Conservation (phyloP, 148 eudicot species). For the Heliamphora exappendiculata region DNA sequence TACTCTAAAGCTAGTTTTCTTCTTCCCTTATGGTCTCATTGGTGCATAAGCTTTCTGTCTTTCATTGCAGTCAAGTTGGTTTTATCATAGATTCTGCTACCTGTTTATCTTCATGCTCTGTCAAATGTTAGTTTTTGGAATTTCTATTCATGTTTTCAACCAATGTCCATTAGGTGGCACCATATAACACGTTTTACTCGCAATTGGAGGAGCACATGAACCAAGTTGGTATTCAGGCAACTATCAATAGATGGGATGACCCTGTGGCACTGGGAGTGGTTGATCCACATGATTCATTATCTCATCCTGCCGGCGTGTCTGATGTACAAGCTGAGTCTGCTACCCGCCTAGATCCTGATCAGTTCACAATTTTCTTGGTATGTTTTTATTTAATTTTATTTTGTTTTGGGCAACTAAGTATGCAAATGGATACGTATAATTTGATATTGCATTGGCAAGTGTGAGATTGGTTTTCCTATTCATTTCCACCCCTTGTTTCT, state of each 20-base stretch:
- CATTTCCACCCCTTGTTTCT: neutral
- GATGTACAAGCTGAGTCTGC: constrained; percentile 97
- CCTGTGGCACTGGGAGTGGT: constrained; percentile 78
- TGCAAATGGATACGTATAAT: neutral
- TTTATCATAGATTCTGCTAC: neutral
- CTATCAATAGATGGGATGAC: constrained; percentile 82
- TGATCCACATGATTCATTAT: constrained; percentile 93
- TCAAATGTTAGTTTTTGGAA: neutral
- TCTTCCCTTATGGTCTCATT: neutral
- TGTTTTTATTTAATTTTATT: constrained; percentile 17
- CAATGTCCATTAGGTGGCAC: constrained; percentile 63
- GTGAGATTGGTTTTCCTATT: neutral
- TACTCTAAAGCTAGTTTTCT: neutral
- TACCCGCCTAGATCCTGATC: constrained; percentile 75
- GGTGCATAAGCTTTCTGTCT: neutral
- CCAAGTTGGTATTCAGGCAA: constrained; percentile 76
- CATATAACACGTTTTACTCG: constrained; percentile 85
- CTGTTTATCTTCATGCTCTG: neutral
- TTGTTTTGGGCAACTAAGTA: neutral
- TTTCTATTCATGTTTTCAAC: neutral
- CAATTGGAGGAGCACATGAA: constrained; percentile 88
- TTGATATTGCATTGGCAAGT: neutral
- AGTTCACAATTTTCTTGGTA: constrained; percentile 86
- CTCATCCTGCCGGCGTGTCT: constrained; percentile 91
- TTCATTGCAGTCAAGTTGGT: neutral